These are phyloP conservation scores for Chrysanthemum seticuspe DNA, from an alignment of 129 eudicot genomes.

Conservation along the genomic window DNA sequence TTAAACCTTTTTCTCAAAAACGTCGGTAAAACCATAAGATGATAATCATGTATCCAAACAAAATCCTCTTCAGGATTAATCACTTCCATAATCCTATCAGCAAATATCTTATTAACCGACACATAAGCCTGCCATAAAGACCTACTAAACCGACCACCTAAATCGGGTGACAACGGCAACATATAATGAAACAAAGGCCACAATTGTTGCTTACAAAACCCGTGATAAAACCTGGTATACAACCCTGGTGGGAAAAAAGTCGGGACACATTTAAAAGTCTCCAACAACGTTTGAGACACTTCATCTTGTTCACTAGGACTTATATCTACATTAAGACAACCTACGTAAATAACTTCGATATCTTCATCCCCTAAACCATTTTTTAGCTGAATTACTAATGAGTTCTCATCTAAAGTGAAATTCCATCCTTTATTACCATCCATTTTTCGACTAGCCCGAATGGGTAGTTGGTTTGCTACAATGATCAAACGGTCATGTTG, in stretches of 20 bases:
- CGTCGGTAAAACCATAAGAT: conserved; percentile 74
- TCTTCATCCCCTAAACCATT: conserved; percentile 60
- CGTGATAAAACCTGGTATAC: conserved; percentile 62
- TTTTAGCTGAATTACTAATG: conserved; percentile 58
- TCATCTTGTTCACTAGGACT: conserved; percentile 77
- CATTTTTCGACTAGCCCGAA: conserved; percentile 47
- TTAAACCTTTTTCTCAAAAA: conserved; percentile 74
- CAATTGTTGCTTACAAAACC: conserved; percentile 76
- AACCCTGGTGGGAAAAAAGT: conserved; percentile 76
- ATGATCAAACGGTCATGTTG: conserved; percentile 58
- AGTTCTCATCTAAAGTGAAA: conserved; percentile 70
- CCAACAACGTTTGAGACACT: conserved; percentile 65
- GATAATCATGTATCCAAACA: conserved; percentile 87
- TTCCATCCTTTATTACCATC: conserved; percentile 54
- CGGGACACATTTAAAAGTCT: conserved; percentile 67
- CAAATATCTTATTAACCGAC: conserved; percentile 79
- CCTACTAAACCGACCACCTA: conserved; percentile 74
- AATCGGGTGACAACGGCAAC: conserved; percentile 74
- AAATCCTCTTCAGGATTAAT: conserved; percentile 81
- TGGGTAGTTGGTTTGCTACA: conserved; percentile 77
- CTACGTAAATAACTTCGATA: conserved; percentile 62
- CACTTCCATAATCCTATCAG: conserved; percentile 81
- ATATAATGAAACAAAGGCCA: conserved; percentile 86
- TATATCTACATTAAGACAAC: conserved; percentile 71
- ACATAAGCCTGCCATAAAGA: conserved; percentile 83